Evolutionary conservation across 75 land plant species (phyloP).

Genomic region (Picea sitchensis): DNA sequence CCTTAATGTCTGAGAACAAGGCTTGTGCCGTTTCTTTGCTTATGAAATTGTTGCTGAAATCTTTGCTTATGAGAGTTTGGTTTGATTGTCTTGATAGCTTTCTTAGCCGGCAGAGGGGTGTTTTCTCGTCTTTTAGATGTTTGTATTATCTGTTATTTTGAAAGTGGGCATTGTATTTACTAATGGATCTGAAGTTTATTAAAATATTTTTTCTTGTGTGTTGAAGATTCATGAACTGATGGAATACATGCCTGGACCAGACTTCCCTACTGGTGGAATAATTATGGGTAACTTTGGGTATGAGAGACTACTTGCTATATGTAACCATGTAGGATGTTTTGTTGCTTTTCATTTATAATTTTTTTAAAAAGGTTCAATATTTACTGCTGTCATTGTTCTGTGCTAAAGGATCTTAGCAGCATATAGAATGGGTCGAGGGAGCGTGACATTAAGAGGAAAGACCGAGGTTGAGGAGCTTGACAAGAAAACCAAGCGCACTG

Average conservation of each 20-base stretch:
- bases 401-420: slow-evolving; percentile 72
- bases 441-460: slow-evolving; percentile 81
- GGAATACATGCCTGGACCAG: slow-evolving; percentile 98
- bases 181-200: not conserved
- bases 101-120: too few relatives aligned
- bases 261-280: slow-evolving; percentile 97
- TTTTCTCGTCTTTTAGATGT: not conserved
- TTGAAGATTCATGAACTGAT: slow-evolving; percentile 85
- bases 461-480: slow-evolving; percentile 78
- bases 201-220: not conserved
- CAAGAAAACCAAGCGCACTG: slow-evolving; percentile 45
- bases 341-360: not conserved
- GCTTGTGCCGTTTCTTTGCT: too few relatives aligned
- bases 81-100: too few relatives aligned
- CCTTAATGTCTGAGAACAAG: too few relatives aligned
- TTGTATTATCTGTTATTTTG: not conserved
- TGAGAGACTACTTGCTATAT: slow-evolving; percentile 3
- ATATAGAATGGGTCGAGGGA: slow-evolving; percentile 86
- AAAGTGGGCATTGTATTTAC: not conserved
- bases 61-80: too few relatives aligned
- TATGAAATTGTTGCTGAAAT: too few relatives aligned
- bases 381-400: slow-evolving; percentile 1
- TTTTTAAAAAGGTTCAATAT: not conserved
- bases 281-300: slow-evolving; percentile 93
- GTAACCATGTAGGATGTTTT: not conserved